A percentile compares a stretch with the other conserved stretches of the same genome.
Conservation (phyloP, 2,329 filamentous ascomycete species). For the Corynespora cassiicola region DNA sequence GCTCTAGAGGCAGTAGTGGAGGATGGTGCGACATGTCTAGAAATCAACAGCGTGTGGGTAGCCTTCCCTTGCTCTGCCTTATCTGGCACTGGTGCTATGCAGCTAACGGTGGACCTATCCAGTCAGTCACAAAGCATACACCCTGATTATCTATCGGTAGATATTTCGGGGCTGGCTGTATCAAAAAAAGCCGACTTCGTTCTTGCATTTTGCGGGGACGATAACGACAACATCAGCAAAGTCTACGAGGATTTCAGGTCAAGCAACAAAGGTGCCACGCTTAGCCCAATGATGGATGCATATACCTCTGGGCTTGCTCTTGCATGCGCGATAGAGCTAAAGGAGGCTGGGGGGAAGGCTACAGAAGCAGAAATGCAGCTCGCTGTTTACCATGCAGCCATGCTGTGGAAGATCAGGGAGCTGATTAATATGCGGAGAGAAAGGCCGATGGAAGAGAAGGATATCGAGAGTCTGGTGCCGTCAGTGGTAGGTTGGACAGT, state of each 20-base stretch:
- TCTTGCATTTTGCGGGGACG: constrained; percentile 1
- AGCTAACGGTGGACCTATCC: neutral
- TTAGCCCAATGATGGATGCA: constrained; percentile 1
- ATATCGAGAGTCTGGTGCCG: neutral
- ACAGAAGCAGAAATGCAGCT: constrained; percentile 2
- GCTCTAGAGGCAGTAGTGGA: constrained; percentile 2
- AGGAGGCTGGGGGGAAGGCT: constrained; percentile 1
- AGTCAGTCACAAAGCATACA: constrained; percentile 1
- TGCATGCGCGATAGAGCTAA: constrained; percentile 1
- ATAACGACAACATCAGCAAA: neutral
- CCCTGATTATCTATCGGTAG: neutral
- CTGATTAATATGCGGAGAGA: constrained; percentile 1
- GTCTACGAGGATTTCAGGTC: constrained; percentile 1
- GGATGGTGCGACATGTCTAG: neutral
- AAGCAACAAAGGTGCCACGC: constrained; percentile 1
- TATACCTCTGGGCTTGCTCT: constrained; percentile 2
- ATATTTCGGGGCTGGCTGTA: neutral
- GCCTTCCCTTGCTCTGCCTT: neutral
- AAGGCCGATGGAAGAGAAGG: neutral
- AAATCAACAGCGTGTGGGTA: constrained; percentile 3
- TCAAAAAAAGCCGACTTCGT: constrained; percentile 1
- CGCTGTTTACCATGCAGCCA: constrained; percentile 1
- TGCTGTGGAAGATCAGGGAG: constrained; percentile 1
- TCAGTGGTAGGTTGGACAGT: constrained; percentile 2
- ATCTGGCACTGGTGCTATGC: no score